phyloP scores from a whole-genome alignment of 192 early-diverging fungal genomes.

The Backusella mclennaniae region DNA sequence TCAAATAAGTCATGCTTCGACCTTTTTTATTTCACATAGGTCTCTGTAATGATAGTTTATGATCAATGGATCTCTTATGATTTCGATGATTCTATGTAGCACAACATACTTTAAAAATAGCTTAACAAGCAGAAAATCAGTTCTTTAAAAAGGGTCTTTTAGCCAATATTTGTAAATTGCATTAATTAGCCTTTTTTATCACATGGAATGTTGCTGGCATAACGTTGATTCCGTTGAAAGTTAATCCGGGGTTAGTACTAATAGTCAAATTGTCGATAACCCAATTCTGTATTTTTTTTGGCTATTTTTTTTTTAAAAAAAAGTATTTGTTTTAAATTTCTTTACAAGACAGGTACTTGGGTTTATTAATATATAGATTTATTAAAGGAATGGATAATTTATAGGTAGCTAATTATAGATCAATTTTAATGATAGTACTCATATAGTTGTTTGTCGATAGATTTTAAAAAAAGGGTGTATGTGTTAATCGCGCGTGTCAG shows the following conservation, averaged over 20 bases:
- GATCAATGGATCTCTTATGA: too few relatives aligned
- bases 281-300: background rate
- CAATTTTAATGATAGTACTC: background rate
- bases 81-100: too few relatives aligned
- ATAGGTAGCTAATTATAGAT: background rate
- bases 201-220: background rate
- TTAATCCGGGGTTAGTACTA: too few relatives aligned
- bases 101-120: background rate
- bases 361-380: background rate
- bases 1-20: too few relatives aligned
- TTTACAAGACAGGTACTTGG: background rate
- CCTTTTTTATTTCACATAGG: too few relatives aligned
- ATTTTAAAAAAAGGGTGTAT: background rate
- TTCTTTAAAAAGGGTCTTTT: background rate
- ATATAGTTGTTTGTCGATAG: background rate
- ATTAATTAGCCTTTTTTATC: background rate
- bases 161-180: background rate
- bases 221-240: background rate
- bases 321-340: background rate
- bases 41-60: too few relatives aligned
- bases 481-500: background rate
- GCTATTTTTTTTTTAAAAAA: too few relatives aligned
- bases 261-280: background rate
- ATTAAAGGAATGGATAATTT: background rate
- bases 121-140: background rate